phyloP scores from a whole-genome alignment of 1,284 basidiomycete species.

The Fomitiporia mediterranea region DNA sequence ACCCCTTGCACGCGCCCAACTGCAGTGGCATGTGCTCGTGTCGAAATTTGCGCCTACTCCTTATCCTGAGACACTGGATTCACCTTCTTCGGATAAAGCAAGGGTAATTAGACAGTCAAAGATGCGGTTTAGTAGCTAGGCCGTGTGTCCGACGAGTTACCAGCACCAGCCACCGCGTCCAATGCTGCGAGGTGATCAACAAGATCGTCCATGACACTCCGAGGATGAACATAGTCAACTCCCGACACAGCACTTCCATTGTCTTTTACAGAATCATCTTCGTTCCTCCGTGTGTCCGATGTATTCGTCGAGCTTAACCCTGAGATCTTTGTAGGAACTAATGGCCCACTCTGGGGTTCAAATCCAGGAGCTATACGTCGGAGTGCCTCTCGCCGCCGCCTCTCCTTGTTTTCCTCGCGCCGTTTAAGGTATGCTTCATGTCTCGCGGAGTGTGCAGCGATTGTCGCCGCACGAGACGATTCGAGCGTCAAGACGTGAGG shows the following conservation, averaged over 20 bases:
- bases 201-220: slow-evolving; percentile 76
- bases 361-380: slow-evolving; percentile 72
- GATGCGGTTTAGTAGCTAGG: too few species aligned
- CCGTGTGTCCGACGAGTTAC: background rate
- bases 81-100: too few species aligned
- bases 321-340: slow-evolving; percentile 48
- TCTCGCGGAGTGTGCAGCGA: slow-evolving; percentile 59
- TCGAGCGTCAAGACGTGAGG: slow-evolving; percentile 74
- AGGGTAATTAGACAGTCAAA: too few species aligned
- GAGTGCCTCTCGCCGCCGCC: slow-evolving; percentile 69
- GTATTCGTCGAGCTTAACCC: slow-evolving; percentile 17
- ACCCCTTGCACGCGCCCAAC: too few species aligned
- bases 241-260: background rate
- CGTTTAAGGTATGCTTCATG: slow-evolving; percentile 66
- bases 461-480: slow-evolving; percentile 60
- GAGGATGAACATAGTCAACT: slow-evolving; percentile 27
- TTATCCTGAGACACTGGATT: too few species aligned
- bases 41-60: too few species aligned
- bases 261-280: slow-evolving; percentile 18
- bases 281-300: slow-evolving; percentile 1
- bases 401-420: slow-evolving; percentile 74
- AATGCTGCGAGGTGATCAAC: slow-evolving; percentile 73
- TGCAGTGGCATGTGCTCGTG: too few species aligned
- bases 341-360: slow-evolving; percentile 50
- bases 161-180: slow-evolving; percentile 32